phyloP scores from a whole-genome alignment of 192 early-diverging fungal species.

The Glomus cerebriforme region DNA sequence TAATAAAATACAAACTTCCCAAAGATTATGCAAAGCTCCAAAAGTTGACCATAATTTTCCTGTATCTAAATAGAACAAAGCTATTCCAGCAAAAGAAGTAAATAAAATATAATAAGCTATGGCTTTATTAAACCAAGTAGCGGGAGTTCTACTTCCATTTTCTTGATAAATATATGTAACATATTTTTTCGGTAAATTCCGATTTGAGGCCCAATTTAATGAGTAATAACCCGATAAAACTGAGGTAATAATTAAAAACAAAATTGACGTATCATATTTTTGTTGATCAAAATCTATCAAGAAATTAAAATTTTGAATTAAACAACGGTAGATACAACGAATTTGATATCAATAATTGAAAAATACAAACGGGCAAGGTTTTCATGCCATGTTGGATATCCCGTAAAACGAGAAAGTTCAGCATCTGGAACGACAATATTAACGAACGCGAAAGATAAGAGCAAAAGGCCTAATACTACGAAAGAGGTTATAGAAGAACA shows the following conservation, averaged over 20 bases:
- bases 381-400: conserved; percentile 25
- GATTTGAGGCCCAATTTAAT: not conserved
- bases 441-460: not conserved
- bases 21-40: conserved; percentile 36
- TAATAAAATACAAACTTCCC: conserved; percentile 31
- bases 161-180: conserved; percentile 22
- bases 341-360: not conserved
- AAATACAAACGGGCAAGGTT: not conserved
- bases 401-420: conserved; percentile 9
- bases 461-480: not conserved
- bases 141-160: conserved; percentile 6
- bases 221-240: not conserved
- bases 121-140: conserved; percentile 39
- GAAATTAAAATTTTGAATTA: not conserved
- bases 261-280: not conserved
- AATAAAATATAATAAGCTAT: conserved; percentile 15
- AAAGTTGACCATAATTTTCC: conserved; percentile 34
- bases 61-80: conserved; percentile 24
- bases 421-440: not conserved
- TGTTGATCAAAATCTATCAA: conserved; percentile 23
- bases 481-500: not conserved
- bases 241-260: conserved; percentile 2
- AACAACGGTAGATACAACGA: not conserved
- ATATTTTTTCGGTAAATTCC: conserved; percentile 11
- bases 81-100: conserved; percentile 14